Evolutionary conservation across 1,284 basidiomycete genomes (phyloP).

Genomic region (Vanrija humicola): DNA sequence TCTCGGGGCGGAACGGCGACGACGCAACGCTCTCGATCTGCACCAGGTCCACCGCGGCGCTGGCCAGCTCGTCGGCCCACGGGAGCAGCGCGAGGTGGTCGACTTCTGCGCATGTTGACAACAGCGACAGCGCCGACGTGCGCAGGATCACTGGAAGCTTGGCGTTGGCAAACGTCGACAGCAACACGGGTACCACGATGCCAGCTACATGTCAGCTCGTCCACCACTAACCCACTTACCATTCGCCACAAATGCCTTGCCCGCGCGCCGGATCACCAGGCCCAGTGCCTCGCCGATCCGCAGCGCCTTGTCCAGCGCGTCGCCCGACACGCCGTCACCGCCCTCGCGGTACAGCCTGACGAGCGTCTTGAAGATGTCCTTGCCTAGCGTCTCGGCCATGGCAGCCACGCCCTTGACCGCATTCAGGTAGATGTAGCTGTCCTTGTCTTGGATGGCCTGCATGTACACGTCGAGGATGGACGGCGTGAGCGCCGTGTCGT

Average conservation of each 20-base stretch:
- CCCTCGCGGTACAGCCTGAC: constrained; percentile 59
- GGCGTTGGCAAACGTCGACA: constrained; percentile 58
- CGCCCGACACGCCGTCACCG: constrained; percentile 53
- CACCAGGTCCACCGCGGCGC: constrained; percentile 70
- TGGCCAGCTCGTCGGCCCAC: constrained; percentile 61
- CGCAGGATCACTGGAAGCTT: constrained; percentile 68
- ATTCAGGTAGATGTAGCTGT: constrained; percentile 91
- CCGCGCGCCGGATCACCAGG: constrained; percentile 70
- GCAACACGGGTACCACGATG: constrained; percentile 66
- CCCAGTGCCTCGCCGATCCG: constrained; percentile 83
- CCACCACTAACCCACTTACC: constrained; percentile 53
- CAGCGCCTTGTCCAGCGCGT: constrained; percentile 72
- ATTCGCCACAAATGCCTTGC: constrained; percentile 64
- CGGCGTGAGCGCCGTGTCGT: constrained; percentile 61
- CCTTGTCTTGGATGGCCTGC: constrained; percentile 80
- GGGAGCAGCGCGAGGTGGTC: constrained; percentile 61
- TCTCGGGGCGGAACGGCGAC: constrained; percentile 1
- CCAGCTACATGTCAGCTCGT: constrained; percentile 53
- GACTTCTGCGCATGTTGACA: constrained; percentile 67
- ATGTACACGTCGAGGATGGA: constrained; percentile 84
- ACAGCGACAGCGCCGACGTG: constrained; percentile 74
- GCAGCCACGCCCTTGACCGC: constrained; percentile 82
- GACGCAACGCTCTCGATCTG: constrained; percentile 62
- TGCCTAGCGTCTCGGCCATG: constrained; percentile 71
- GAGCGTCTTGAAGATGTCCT: constrained; percentile 64